Evolutionary conservation across 2,329 filamentous ascomycete genomes (phyloP).

Genomic region (Fusarium liriodendri): DNA sequence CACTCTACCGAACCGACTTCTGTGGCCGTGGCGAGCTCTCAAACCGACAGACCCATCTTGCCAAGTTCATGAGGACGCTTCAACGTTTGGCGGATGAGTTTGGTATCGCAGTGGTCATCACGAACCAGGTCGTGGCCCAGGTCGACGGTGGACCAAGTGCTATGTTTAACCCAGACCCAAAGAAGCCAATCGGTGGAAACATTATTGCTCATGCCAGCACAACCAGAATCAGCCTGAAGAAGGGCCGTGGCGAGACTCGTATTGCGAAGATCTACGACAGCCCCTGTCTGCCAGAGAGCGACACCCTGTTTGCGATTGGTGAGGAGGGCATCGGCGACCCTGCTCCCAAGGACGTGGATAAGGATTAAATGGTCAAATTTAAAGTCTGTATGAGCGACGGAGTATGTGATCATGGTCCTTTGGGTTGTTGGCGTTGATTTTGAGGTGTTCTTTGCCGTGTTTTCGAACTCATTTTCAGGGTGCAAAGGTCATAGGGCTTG

Average conservation of each 20-base stretch:
- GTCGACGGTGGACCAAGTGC: conserved; percentile 95
- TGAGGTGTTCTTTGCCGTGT: conserved; percentile 15
- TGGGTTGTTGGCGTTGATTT: conserved; percentile 48
- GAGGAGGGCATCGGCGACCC: conserved; percentile 98
- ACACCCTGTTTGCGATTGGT: conserved; percentile 95
- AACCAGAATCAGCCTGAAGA: conserved; percentile 93
- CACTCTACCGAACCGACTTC: conserved; percentile 96
- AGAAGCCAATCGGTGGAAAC: conserved; percentile 98
- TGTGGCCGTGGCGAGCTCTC: conserved; percentile 96
- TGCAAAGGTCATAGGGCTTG: conserved; percentile 1
- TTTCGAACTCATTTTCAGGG: conserved; percentile 2
- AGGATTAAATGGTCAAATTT: conserved; percentile 63
- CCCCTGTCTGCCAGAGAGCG: conserved; percentile 94
- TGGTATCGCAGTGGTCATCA: conserved; percentile 97
- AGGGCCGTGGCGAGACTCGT: conserved; percentile 93
- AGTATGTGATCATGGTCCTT: conserved; percentile 34
- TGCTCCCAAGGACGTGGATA: conserved; percentile 93
- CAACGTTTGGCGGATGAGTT: conserved; percentile 86
- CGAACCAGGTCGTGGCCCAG: conserved; percentile 98
- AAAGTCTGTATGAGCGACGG: conserved; percentile 34
- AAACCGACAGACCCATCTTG: conserved; percentile 88
- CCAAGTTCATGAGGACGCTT: conserved; percentile 88
- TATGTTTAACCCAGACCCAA: conserved; percentile 99
- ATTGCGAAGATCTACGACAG: conserved; percentile 99
- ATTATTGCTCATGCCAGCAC: conserved; percentile 99